Conservation (phyloP, 1,284 basidiomycete species). For the Schizopora paradoxa region DNA sequence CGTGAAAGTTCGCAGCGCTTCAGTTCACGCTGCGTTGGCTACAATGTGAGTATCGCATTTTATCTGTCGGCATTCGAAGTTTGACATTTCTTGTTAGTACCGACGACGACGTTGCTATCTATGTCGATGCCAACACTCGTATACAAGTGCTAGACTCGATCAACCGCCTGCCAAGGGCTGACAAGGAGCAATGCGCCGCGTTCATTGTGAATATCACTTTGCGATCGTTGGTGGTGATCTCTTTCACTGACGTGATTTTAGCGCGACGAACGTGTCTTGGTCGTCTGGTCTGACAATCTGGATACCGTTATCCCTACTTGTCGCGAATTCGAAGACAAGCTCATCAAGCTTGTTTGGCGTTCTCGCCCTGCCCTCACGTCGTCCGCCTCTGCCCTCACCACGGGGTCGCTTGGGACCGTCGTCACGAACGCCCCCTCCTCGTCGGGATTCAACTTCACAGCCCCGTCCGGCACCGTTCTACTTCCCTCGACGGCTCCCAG, state of each 20-base stretch:
- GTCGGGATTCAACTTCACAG: constrained; percentile 52
- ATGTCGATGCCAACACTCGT: constrained; percentile 38
- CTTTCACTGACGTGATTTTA: constrained; percentile 25
- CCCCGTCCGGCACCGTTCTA: constrained; percentile 33
- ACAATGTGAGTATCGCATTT: constrained; percentile 48
- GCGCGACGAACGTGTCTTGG: constrained; percentile 69
- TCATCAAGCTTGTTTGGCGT: constrained; percentile 79
- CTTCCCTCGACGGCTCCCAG: constrained; percentile 1
- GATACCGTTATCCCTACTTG: constrained; percentile 62
- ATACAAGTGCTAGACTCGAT: constrained; percentile 67
- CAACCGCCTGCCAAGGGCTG: constrained; percentile 55
- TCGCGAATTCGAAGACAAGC: constrained; percentile 65
- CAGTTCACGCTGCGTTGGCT: constrained; percentile 72
- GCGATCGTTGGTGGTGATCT: not conserved
- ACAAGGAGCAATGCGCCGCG: constrained; percentile 82
- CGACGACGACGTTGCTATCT: constrained; percentile 18
- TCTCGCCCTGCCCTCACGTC: constrained; percentile 33
- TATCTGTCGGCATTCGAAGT: constrained; percentile 9
- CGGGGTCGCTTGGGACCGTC: constrained; percentile 28
- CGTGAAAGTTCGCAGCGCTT: constrained; percentile 73
- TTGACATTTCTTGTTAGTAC: constrained; percentile 7
- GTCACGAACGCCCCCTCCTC: constrained; percentile 41
- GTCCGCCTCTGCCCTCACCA: constrained; percentile 30
- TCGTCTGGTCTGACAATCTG: constrained; percentile 75
- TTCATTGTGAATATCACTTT: constrained; percentile 51